A percentile compares a stretch with the other conserved stretches of the same genome.
These are phyloP conservation scores for Melanomma pulvis-pyrius DNA, from an alignment of 495 filamentous ascomycete genomes.

Conservation along the genomic window DNA sequence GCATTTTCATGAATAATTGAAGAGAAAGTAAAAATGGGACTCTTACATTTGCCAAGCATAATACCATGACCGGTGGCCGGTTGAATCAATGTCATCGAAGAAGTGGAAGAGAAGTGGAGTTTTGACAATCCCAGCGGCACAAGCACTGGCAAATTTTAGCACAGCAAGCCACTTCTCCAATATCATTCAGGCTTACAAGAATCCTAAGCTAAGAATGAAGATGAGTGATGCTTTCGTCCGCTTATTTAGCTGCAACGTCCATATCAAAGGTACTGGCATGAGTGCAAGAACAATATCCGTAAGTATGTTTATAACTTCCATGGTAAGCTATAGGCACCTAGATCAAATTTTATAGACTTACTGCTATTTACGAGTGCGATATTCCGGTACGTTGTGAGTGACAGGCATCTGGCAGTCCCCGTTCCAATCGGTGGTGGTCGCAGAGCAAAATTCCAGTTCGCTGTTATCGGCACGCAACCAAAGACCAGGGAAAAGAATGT, in stretches of 20 bases:
- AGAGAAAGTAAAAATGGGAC: background rate
- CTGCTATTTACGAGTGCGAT: conserved; percentile 34
- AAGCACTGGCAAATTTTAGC: conserved; percentile 21
- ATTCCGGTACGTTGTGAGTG: conserved; percentile 17
- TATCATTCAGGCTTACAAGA: conserved; percentile 26
- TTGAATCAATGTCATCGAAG: conserved; percentile 32
- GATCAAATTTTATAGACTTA: background rate
- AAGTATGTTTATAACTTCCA: conserved; percentile 35
- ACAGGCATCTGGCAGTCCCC: conserved; percentile 37
- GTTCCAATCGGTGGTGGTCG: conserved; percentile 26
- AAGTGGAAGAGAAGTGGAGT: conserved; percentile 35
- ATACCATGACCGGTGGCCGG: conserved; percentile 21
- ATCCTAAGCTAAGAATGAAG: conserved; percentile 38
- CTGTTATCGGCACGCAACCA: conserved; percentile 36
- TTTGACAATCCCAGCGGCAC: conserved; percentile 40
- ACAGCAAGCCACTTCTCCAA: background rate
- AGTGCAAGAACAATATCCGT: conserved; percentile 42
- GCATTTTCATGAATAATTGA: background rate
- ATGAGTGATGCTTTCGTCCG: conserved; percentile 40
- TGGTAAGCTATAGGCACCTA: background rate
- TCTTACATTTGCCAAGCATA: conserved; percentile 31
- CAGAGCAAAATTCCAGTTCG: conserved; percentile 34
- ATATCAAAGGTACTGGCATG: conserved; percentile 39
- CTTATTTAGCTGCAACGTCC: conserved; percentile 38
- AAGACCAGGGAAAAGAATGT: conserved; percentile 37